phyloP scores from a whole-genome alignment of 192 early-diverging fungal species.

The Coemansia reversa region DNA sequence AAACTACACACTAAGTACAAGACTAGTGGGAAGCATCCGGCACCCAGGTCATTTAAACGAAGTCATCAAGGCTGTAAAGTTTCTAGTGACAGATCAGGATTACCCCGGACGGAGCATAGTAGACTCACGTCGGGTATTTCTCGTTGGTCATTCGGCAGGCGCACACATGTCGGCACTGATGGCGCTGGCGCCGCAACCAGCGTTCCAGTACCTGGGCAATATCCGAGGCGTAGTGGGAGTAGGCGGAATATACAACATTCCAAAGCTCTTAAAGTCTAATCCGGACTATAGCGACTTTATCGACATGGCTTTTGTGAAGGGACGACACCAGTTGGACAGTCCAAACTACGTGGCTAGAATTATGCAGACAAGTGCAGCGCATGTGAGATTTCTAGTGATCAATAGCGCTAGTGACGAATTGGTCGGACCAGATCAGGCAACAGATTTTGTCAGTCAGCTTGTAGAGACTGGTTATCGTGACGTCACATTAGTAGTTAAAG shows the following conservation, averaged over 20 bases:
- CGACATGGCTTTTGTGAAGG: constrained; percentile 62
- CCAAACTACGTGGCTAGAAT: constrained; percentile 7
- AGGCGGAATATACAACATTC: constrained; percentile 85
- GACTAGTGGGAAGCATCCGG: constrained; percentile 20
- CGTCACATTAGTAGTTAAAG: constrained; percentile 20
- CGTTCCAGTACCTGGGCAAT: constrained; percentile 8
- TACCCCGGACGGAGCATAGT: constrained; percentile 37
- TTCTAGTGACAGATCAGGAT: constrained; percentile 19
- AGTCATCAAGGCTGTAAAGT: constrained; percentile 57
- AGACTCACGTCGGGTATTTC: constrained; percentile 41
- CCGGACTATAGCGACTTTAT: constrained; percentile 75
- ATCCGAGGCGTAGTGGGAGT: constrained; percentile 70
- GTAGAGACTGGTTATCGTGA: constrained; percentile 15
- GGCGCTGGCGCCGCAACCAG: constrained; percentile 52
- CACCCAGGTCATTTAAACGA: constrained; percentile 77
- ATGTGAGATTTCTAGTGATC: constrained; percentile 61
- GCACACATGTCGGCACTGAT: constrained; percentile 69
- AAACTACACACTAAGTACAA: constrained; percentile 68
- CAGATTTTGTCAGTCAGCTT: constrained; percentile 26
- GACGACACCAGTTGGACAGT: constrained; percentile 14
- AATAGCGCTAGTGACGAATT: constrained; percentile 71
- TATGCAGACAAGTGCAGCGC: constrained; percentile 1
- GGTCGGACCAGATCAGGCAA: constrained; percentile 60
- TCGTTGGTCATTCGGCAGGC: constrained; percentile 79
- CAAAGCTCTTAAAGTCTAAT: constrained; percentile 59